Evolutionary conservation across 768 basidiomycete genomes (phyloP), one percentile per base, ranked within the genome.

Genomic region (Phaeotremella fagi): DNA sequence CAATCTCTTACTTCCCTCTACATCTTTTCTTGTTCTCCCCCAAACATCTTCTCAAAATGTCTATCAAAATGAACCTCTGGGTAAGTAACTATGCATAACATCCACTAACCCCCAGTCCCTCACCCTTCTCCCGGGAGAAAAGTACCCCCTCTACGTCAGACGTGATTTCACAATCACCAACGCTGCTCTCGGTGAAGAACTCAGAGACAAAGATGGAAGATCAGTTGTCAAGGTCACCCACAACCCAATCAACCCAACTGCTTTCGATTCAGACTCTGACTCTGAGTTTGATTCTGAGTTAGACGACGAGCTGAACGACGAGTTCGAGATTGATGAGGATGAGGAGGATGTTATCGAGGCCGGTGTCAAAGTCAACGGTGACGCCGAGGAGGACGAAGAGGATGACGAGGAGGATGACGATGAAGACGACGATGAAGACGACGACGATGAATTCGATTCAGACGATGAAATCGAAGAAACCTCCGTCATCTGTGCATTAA

Each of bases 91-190:
- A 43, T 5, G 7, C 4, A 16, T 9, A 38, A 24, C 11, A 38
- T 37, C 25, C 35, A 25, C 20, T 11, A n/a, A 25, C 31, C 31
- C 26, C 15, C 49, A 45, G 29, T 50, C 41, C 24, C 41, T 55
- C 26, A 58, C 35, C 6, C 45, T 44, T 46, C 26, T 49, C 50
- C 38, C 38, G 22, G 69, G 68, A 47, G 68, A 85, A 61, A 75
- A 79, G 55, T 76, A 82, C 67, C 76, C 78, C 47, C 60, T 90
- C 68, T 68, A 79, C 22, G 82, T 86, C 53, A 80, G 81, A 50
- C 80, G 80, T 29, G 85, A 87, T 75, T 76, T 92, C 68, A 80
- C 81, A 68, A 81, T 95, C 68, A 89, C 87, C 68, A 90, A 90
- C 71, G 83, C 84, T 41, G 82, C 89, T 2, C 82, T 91, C 45